Evolutionary conservation across 108 stramenopile species (phyloP), one percentile per base, ranked within the genome.

Genomic region (Parietichytrium sp.): DNA sequence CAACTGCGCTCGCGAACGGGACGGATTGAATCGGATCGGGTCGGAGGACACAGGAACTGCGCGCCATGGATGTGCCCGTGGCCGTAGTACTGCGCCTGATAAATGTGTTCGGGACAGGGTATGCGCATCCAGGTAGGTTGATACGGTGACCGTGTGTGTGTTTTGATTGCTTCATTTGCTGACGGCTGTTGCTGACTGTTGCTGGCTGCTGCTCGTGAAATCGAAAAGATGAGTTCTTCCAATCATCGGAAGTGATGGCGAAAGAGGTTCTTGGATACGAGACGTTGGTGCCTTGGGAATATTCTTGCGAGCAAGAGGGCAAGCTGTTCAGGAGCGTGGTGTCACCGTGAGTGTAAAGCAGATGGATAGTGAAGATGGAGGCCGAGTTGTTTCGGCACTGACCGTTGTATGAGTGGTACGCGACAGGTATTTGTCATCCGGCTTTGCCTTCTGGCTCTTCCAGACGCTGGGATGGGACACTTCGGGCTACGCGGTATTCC

Each of bases 211-310:
- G 8, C 1, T 8, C 52, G 27, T 53, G 25, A 0, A 23, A 27
- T 29, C 25, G 27, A 55, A 26, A 55, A 72, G 61, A 72, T 2
- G 61, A 72, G 45, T 72, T 72, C 42, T 72, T 72, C 42, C 61
- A 72, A 45, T 45, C 61, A 13, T 42, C 36, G 45, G 61, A 72
- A 25, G 61, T 72, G 10, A 42, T 42, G 20, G 36, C 61, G n/a
- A 72, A 72, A 25, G 36, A 42, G 61, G 25, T 72, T 42, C 33
- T 72, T 23, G 61, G 61, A 10, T 72, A 72, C 2, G 61, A 72
- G 38, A 27, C 61, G 0, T 27, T 72, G 10, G 61, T 72, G 7
- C 61, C 61, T 23, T 72, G 61, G 61, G 61, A 72, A 42, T 72
- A 45, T 42, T 72, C 61, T 7, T 72, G 61, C 33, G 61, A 72